Conservation (phyloP, 495 filamentous ascomycete species). For the Talaromyces thailandensis region DNA sequence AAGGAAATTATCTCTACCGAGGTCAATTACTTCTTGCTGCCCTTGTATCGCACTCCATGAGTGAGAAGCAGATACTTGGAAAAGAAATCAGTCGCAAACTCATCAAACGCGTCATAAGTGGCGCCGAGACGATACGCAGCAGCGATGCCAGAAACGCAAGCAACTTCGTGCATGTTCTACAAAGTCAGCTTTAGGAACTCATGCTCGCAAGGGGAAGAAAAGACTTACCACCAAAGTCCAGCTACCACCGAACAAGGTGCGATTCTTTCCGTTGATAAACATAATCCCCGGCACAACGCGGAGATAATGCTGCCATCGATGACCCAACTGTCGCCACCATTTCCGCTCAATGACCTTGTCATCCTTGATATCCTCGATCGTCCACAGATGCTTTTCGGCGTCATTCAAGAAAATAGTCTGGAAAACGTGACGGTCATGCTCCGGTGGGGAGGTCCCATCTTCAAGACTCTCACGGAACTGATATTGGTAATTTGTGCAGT, state of each 20-base stretch:
- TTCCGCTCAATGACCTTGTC: constrained; percentile 61
- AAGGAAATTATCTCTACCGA: too few relatives aligned
- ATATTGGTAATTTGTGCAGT: constrained; percentile 77
- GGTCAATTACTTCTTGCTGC: not conserved
- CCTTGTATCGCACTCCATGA: constrained; percentile 40
- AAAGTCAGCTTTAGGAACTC: not conserved
- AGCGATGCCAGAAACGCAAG: constrained; percentile 67
- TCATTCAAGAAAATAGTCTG: constrained; percentile 81
- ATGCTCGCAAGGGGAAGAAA: not conserved
- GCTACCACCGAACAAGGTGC: constrained; percentile 58
- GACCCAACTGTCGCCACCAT: constrained; percentile 84
- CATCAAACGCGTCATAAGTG: constrained; percentile 56
- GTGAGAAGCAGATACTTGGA: constrained; percentile 44
- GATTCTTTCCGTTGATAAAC: constrained; percentile 65
- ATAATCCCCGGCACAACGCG: constrained; percentile 72
- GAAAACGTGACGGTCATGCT: constrained; percentile 59
- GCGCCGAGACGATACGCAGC: constrained; percentile 73
- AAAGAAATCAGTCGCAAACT: constrained; percentile 50
- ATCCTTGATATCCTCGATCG: constrained; percentile 58
- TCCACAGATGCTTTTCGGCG: constrained; percentile 56
- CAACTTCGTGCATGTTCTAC: constrained; percentile 74
- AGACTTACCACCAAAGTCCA: constrained; percentile 67
- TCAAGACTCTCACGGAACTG: constrained; percentile 56
- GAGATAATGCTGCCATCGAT: constrained; percentile 72
- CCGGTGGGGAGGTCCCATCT: constrained; percentile 26